Evolutionary conservation across 768 basidiomycete species (phyloP).

Genomic region (Russula abietina): DNA sequence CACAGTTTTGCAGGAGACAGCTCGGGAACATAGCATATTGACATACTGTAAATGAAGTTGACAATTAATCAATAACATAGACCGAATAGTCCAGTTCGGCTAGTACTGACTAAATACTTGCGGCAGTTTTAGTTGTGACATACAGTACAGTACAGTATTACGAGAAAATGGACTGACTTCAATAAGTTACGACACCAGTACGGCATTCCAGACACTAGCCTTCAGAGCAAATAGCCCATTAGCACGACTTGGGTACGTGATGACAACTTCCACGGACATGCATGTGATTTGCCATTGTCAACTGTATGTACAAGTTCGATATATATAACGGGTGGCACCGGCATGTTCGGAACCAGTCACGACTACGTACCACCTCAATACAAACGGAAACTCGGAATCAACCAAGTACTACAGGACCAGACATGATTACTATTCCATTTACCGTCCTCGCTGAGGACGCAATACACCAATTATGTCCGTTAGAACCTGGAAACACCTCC

Average conservation of each 20-base stretch:
- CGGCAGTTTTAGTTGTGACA: neutral
- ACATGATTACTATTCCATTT: neutral
- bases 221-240: neutral
- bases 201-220: neutral
- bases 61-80: no score
- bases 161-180: neutral
- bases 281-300: neutral
- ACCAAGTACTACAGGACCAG: neutral
- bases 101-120: no score
- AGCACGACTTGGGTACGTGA: neutral
- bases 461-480: neutral
- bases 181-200: no score
- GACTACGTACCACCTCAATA: neutral
- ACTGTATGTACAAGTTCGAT: neutral
- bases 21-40: no score
- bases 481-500: neutral
- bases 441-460: neutral
- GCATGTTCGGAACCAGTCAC: conserved; percentile 6
- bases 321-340: neutral
- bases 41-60: no score
- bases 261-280: neutral
- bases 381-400: neutral
- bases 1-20: no score
- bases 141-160: no score
- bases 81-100: no score